Base-by-base conservation (phyloP, 495 filamentous ascomycete species). In the Annulohypoxylon moriforme region DNA sequence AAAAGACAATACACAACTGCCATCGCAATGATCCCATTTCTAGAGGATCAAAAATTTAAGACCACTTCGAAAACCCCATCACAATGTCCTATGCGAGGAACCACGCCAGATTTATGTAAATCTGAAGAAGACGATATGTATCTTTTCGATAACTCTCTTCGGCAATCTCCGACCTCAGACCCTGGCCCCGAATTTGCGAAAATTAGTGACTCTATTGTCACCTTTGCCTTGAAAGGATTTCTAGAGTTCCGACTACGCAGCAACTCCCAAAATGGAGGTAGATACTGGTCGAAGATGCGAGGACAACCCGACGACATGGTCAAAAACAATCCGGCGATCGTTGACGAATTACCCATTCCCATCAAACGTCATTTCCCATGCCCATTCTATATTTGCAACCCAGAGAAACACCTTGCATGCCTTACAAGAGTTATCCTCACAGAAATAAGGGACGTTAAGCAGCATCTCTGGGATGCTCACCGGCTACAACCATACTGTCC, bases 391-490 rank as follows among this genome's bases (percentile, higher is more conserved):
- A 27, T 34, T 10, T 9, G 16, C n/a, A 29, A 64, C 10, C 62
- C 52, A 27, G 24, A 53, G 13, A 60, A 63, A 10, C 33, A 73
- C 33, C 46, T 60, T 20, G 10, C 8, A 7, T 75, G 73, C 13
- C 25, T 75, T 24, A 73, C 49, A 1, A 42, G 42, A 13, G 20
- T 27, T 18, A 16, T 50, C 9, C 42, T 73, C n/a, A 27, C 38
- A 40, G 61, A 60, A 0, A 70, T 75, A 38, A 44, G 31, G 31
- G 62, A 63, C n/a, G 49, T 75, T 42, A 73, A 75, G 33, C 29
- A 53, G 18, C 73, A 75, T 33, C 62, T 75, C 25, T 75, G 66
- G 66, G 40, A 60, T 13, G 1, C 20, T 9, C 73, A 73, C 38
- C 62, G 16, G 2, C 46, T 67, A 27, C 66, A 62, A 0, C 61